Evolutionary conservation across 83 land plant species (phyloP).

Genomic region (Diphasiastrum complanatum): DNA sequence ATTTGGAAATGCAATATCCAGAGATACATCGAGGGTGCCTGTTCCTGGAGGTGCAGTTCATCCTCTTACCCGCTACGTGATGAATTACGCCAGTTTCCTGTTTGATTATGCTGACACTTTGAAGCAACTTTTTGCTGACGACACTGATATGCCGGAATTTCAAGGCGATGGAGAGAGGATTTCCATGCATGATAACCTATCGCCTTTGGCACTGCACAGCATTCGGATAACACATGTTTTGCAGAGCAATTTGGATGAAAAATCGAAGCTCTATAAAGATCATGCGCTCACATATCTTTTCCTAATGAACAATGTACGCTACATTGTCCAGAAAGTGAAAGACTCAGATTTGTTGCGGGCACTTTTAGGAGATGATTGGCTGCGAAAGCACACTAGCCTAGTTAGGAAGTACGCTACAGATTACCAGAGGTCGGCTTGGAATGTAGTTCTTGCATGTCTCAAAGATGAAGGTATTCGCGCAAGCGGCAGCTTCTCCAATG

Average conservation of each 20-base stretch:
- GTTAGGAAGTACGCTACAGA: not conserved
- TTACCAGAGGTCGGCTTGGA: not conserved
- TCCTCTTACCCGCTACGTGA: slow-evolving; percentile 7
- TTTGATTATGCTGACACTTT: not conserved
- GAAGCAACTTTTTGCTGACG: not conserved
- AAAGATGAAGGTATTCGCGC: not conserved
- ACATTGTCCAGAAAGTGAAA: too few relatives aligned
- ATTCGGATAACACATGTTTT: too few relatives aligned
- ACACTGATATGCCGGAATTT: not conserved
- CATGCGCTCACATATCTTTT: not conserved
- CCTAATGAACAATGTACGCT: too few relatives aligned
- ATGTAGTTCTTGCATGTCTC: not conserved
- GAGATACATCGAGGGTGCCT: not conserved
- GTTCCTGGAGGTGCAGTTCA: not conserved
- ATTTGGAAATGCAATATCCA: not conserved
- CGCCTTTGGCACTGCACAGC: slow-evolving; percentile 1
- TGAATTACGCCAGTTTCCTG: not conserved
- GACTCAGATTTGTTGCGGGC: too few relatives aligned
- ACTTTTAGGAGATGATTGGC: too few relatives aligned
- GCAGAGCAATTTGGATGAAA: not conserved
- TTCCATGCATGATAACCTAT: not conserved
- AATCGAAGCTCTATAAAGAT: not conserved
- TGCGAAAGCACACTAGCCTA: slow-evolving; percentile 4
- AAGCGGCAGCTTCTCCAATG: slow-evolving; percentile 34
- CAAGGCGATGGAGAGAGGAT: not conserved